Percentiles rank a stretch among this genome's conserved stretches.
phyloP scores from a whole-genome alignment of 805 yeast genomes.

The Maudiozyma barnettii region DNA sequence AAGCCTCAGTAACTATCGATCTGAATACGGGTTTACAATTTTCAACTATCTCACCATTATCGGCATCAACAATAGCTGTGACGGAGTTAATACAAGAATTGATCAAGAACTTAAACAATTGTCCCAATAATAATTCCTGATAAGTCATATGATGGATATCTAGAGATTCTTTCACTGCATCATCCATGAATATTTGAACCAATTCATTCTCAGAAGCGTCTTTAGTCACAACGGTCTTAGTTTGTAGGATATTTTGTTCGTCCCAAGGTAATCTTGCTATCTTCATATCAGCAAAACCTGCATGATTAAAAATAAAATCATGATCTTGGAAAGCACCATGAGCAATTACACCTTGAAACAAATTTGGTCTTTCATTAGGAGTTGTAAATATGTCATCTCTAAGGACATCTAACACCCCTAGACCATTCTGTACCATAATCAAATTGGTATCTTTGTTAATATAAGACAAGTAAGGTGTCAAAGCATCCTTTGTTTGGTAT shows the following conservation, averaged over 20 bases:
- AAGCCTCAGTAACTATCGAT: constrained; percentile 29
- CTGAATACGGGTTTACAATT: constrained; percentile 32
- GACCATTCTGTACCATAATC: constrained; percentile 77
- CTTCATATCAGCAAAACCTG: constrained; percentile 59
- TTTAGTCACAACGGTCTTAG: constrained; percentile 4
- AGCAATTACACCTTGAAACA: constrained; percentile 69
- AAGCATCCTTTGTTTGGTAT: constrained; percentile 57
- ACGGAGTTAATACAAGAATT: constrained; percentile 80
- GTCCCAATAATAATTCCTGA: constrained; percentile 45
- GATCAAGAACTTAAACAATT: constrained; percentile 65
- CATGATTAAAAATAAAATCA: constrained; percentile 42
- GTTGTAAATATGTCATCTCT: constrained; percentile 47
- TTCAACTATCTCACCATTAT: constrained; percentile 64
- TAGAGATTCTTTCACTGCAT: constrained; percentile 20
- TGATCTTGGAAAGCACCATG: constrained; percentile 66
- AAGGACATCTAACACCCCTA: constrained; percentile 64
- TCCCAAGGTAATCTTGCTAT: constrained; percentile 47
- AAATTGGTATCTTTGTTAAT: constrained; percentile 49
- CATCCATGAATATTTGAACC: constrained; percentile 21
- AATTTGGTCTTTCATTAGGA: constrained; percentile 39
- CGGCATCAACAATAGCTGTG: constrained; percentile 67
- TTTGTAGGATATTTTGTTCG: constrained; percentile 16
- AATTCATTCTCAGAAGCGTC: constrained; percentile 19
- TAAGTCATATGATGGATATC: constrained; percentile 31
- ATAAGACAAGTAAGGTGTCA: constrained; percentile 42